Evolutionary conservation across 208 protist genomes (phyloP).

Genomic region (Trypanosoma brucei): DNA sequence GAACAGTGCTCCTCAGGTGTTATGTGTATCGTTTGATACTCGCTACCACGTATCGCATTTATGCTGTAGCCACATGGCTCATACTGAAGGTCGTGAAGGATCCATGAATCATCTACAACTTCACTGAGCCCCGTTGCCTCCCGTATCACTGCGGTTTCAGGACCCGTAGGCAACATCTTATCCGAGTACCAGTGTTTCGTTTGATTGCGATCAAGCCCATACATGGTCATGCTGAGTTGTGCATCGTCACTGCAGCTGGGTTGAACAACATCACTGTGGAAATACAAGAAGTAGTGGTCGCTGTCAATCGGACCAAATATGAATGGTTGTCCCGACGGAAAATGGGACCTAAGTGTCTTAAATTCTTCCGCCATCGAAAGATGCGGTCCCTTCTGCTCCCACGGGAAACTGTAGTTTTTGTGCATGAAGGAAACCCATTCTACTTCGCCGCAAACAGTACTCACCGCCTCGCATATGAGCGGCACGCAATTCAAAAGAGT

Average conservation of each 20-base stretch:
- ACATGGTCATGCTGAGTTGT: conserved; percentile 90
- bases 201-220: conserved; percentile 76
- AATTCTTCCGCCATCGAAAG: conserved; percentile 79
- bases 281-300: conserved; percentile 92
- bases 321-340: conserved; percentile 80
- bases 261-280: conserved; percentile 82
- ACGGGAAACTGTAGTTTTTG: conserved; percentile 92
- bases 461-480: conserved; percentile 72
- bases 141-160: conserved; percentile 68
- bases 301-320: conserved; percentile 89
- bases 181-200: conserved; percentile 83
- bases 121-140: conserved; percentile 52
- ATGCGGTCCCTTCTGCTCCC: conserved; percentile 87
- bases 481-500: conserved; percentile 89
- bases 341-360: conserved; percentile 67
- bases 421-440: conserved; percentile 90
- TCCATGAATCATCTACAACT: conserved; percentile 75
- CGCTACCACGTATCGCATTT: conserved; percentile 81
- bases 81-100: conserved; percentile 88
- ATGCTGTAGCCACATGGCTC: conserved; percentile 94
- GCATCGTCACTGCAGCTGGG: conserved; percentile 61
- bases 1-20: conserved; percentile 92
- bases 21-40: conserved; percentile 95
- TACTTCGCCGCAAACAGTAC: conserved; percentile 67
- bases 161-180: conserved; percentile 54